phyloP scores from a whole-genome alignment of 139 green algal genomes.

The Trebouxia sp. region DNA sequence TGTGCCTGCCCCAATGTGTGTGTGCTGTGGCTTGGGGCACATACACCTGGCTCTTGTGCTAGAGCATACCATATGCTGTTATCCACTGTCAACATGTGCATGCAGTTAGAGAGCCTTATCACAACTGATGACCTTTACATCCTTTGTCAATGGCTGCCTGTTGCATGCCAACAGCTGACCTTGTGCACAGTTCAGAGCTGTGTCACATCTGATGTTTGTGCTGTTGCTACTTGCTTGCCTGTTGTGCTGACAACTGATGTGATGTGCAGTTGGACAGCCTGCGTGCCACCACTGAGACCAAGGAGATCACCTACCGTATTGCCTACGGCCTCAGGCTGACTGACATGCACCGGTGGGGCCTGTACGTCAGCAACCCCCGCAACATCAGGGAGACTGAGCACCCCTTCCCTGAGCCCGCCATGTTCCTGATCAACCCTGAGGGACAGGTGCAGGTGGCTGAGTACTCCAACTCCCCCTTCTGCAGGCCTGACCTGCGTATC shows the following conservation, averaged over 20 bases:
- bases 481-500: conserved; percentile 53
- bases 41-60: too few species aligned
- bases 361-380: conserved; percentile 52
- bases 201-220: background rate
- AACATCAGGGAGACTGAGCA: conserved; percentile 40
- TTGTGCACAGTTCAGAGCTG: background rate
- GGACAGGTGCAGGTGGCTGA: conserved; percentile 54
- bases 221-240: background rate
- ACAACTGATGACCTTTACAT: too few species aligned
- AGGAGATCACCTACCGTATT: conserved; percentile 41
- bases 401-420: conserved; percentile 52
- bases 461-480: conserved; percentile 62
- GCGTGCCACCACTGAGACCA: conserved; percentile 37
- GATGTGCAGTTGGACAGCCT: conserved; percentile 36
- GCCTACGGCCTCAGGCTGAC: conserved; percentile 34
- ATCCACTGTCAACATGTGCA: too few species aligned
- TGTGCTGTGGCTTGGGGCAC: too few species aligned
- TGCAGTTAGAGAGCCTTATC: too few species aligned
- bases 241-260: background rate
- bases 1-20: too few species aligned
- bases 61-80: too few species aligned
- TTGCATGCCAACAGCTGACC: too few species aligned
- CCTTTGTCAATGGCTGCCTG: too few species aligned
- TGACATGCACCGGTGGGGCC: conserved; percentile 45
- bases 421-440: conserved; percentile 64